These are phyloP conservation scores for Clonostachys solani DNA, from an alignment of 2,329 filamentous ascomycete genomes.

Conservation along the genomic window DNA sequence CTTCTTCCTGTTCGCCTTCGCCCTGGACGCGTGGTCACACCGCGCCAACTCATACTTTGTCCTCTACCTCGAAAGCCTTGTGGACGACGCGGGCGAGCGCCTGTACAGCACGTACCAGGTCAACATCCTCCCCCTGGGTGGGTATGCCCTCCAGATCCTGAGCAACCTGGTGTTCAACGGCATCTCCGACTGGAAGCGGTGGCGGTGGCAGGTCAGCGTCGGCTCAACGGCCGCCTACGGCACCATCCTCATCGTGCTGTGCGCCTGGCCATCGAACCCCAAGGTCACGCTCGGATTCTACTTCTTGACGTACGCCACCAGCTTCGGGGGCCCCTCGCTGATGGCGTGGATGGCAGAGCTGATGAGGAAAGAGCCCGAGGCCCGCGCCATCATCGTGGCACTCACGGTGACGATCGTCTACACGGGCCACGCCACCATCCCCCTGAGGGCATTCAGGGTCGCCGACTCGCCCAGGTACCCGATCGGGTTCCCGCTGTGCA, in stretches of 20 bases:
- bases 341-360: constrained; percentile 29
- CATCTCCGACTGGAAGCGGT: constrained; percentile 28
- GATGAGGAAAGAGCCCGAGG: constrained; percentile 27
- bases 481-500: constrained; percentile 27
- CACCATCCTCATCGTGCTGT: constrained; percentile 22
- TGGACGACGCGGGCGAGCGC: constrained; percentile 13
- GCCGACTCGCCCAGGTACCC: constrained; percentile 26
- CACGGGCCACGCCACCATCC: constrained; percentile 29
- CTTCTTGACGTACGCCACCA: constrained; percentile 27
- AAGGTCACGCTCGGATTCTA: constrained; percentile 25
- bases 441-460: constrained; percentile 26
- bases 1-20: constrained; percentile 20
- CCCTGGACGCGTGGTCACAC: constrained; percentile 19
- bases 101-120: constrained; percentile 22
- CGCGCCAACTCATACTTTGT: constrained; percentile 26
- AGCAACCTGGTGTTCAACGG: constrained; percentile 26
- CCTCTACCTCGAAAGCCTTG: constrained; percentile 19
- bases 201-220: constrained; percentile 30
- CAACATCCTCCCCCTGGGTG: constrained; percentile 20
- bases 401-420: constrained; percentile 31
- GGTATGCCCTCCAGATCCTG: constrained; percentile 25
- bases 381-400: constrained; percentile 25
- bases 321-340: constrained; percentile 21
- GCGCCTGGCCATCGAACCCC: constrained; percentile 23
- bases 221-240: constrained; percentile 18